phyloP scores from a whole-genome alignment of 2,329 filamentous ascomycete genomes.

The Pseudogymnoascus sp. region DNA sequence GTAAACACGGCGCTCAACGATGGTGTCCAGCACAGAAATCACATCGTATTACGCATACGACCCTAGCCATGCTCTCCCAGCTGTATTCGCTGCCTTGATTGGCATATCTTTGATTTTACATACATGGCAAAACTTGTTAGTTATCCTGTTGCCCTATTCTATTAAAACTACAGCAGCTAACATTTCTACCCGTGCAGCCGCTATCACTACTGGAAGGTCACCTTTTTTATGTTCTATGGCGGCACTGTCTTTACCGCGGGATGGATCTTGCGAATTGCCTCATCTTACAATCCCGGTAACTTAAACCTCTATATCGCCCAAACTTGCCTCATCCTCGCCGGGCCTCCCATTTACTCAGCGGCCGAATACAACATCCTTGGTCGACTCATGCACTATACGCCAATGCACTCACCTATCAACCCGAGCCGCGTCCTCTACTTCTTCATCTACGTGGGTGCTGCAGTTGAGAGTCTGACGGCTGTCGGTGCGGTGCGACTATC shows the following conservation, averaged over 20 bases:
- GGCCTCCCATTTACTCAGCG: conserved; percentile 31
- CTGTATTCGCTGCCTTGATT: conserved; percentile 27
- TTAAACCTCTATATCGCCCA: conserved; percentile 29
- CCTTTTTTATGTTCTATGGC: conserved; percentile 30
- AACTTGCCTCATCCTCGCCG: conserved; percentile 27
- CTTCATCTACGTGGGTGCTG: conserved; percentile 30
- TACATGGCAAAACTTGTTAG: conserved; percentile 29
- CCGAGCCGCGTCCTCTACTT: conserved; percentile 28
- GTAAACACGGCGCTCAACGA: not conserved
- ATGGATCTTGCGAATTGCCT: conserved; percentile 29
- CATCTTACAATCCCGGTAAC: conserved; percentile 24
- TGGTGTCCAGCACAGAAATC: not conserved
- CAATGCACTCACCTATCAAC: conserved; percentile 31
- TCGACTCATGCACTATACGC: conserved; percentile 31
- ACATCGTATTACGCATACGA: conserved; percentile 22
- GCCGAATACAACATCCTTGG: conserved; percentile 31
- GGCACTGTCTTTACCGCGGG: conserved; percentile 30
- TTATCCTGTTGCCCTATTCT: not conserved
- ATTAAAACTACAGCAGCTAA: too few relatives aligned
- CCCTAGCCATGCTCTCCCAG: conserved; percentile 28
- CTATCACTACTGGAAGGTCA: conserved; percentile 29
- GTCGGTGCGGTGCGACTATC: conserved; percentile 25
- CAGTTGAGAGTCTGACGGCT: conserved; percentile 28
- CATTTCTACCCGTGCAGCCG: conserved; percentile 14
- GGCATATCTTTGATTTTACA: conserved; percentile 26